Conservation (phyloP, 164 flowering plant species). For the Umbilicus rupestris region DNA sequence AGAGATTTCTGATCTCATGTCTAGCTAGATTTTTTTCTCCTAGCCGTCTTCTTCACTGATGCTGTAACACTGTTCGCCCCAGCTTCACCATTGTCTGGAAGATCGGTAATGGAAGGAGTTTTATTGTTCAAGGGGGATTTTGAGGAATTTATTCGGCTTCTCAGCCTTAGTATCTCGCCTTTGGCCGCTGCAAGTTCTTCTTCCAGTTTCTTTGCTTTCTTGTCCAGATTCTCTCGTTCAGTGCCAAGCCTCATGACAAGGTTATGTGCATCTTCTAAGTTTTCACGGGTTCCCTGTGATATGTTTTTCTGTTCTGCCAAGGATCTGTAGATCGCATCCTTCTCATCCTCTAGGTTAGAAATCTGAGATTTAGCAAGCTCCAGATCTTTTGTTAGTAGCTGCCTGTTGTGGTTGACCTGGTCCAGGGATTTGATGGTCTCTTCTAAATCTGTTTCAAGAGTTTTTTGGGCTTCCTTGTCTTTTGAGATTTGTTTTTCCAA, state of each 20-base stretch:
- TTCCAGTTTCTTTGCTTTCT: slow-evolving; percentile 58
- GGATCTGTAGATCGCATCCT: too few species aligned
- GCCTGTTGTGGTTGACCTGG: slow-evolving; percentile 53
- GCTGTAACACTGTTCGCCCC: slow-evolving; percentile 20
- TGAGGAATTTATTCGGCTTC: slow-evolving; percentile 41
- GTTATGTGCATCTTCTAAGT: slow-evolving; percentile 78
- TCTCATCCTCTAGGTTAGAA: too few species aligned
- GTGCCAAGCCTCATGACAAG: slow-evolving; percentile 60
- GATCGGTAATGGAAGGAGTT: too few species aligned
- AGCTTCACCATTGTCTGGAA: slow-evolving; percentile 18
- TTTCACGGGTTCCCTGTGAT: slow-evolving; percentile 53
- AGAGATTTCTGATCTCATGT: slow-evolving; percentile 5
- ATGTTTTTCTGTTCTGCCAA: too few species aligned
- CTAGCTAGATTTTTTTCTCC: slow-evolving; percentile 38
- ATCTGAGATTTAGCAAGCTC: slow-evolving; percentile 38
- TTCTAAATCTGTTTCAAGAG: slow-evolving; percentile 57
- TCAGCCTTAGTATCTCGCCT: slow-evolving; percentile 64
- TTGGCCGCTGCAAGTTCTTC: slow-evolving; percentile 67
- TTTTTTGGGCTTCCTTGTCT: slow-evolving; percentile 47
- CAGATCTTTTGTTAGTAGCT: slow-evolving; percentile 47
- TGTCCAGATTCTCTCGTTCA: slow-evolving; percentile 63
- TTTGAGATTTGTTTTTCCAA: slow-evolving; percentile 43
- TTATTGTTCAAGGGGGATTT: slow-evolving; percentile 9
- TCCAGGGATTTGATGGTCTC: slow-evolving; percentile 68
- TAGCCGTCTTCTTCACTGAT: slow-evolving; percentile 31